Evolutionary conservation across 2,329 filamentous ascomycete species (phyloP), one percentile per base, ranked within the genome.

Genomic region (Cordyceps fumosorosea): DNA sequence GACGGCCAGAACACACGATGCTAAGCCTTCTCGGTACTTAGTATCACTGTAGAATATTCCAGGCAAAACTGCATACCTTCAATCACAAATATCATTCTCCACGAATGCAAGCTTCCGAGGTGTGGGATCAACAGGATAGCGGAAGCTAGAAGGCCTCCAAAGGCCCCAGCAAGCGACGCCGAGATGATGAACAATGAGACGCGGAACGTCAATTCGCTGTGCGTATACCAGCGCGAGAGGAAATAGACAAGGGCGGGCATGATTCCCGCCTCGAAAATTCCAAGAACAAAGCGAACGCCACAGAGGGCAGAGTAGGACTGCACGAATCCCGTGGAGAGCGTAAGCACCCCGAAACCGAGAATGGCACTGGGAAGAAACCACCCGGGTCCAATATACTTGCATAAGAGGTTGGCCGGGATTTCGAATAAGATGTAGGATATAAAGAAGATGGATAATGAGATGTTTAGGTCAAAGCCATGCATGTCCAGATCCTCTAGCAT

Each of bases 41-140:
- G 60, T 11, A 18, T n/a, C 12, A 2, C 34, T 40, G 6, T 4
- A 14, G 5, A 11, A 24, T 1, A 11, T 3, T 4, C 18, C n/a
- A 37, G n/a, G 3, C 5, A 10, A 29, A 20, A 52, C 11, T 6
- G 26, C 50, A n/a, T 42, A 60, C 62, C 88, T 69, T 90, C 88
- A n/a, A 90, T 84, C 4, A 80, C 81, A 60, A 90, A 90, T 57
- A 90, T 88, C 86, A 89, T 89, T 8, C 86, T 77, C 88, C 88
- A 90, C 5, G 72, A 74, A 26, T 74, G 75, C 0, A 89, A 72
- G 4, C 76, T 70, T 7, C 85, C 87, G 60, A 89, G 81, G 53
- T 76, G 70, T 26, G 80, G 73, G 6, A 90, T 77, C 0, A 77
- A 84, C 10, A 89, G 74, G 54, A 90, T 89, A 0, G 75, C 87